Evolutionary conservation across 371 early-diverging fungal species (phyloP).

Genomic region (Mortierella polycephala): DNA sequence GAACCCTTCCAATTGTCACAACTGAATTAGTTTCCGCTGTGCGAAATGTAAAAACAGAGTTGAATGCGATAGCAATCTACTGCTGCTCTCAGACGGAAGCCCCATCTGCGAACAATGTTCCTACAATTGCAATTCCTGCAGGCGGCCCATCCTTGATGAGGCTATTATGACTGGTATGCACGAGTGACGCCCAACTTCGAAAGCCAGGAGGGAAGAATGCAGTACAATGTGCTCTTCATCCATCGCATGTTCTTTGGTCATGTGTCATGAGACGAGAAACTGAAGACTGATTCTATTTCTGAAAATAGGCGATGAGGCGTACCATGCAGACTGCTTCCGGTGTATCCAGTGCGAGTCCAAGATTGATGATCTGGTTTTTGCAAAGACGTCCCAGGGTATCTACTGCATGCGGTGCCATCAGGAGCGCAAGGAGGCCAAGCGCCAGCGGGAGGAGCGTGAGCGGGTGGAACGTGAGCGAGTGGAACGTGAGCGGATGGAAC

Average conservation of each 20-base stretch:
- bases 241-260: background rate
- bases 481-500: too few relatives aligned
- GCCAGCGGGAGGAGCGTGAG: constrained; percentile 52
- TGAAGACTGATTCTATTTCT: background rate
- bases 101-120: constrained; percentile 91
- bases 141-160: constrained; percentile 85
- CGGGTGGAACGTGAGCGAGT: constrained; percentile 47
- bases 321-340: constrained; percentile 87
- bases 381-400: constrained; percentile 77
- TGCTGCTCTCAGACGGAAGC: constrained; percentile 84
- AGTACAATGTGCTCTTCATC: background rate
- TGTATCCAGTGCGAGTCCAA: constrained; percentile 78
- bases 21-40: constrained; percentile 73
- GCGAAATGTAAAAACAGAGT: constrained; percentile 80
- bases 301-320: constrained; percentile 78
- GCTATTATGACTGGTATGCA: constrained; percentile 84
- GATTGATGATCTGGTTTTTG: constrained; percentile 83
- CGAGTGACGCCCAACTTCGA: too few relatives aligned
- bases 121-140: constrained; percentile 85
- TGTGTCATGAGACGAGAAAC: background rate
- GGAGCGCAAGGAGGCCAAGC: constrained; percentile 55
- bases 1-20: background rate
- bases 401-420: constrained; percentile 60
- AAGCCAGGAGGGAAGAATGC: background rate
- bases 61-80: constrained; percentile 81